These are phyloP conservation scores for Helotiales sp. DNA, from an alignment of 2,329 filamentous ascomycete genomes.

Conservation along the genomic window DNA sequence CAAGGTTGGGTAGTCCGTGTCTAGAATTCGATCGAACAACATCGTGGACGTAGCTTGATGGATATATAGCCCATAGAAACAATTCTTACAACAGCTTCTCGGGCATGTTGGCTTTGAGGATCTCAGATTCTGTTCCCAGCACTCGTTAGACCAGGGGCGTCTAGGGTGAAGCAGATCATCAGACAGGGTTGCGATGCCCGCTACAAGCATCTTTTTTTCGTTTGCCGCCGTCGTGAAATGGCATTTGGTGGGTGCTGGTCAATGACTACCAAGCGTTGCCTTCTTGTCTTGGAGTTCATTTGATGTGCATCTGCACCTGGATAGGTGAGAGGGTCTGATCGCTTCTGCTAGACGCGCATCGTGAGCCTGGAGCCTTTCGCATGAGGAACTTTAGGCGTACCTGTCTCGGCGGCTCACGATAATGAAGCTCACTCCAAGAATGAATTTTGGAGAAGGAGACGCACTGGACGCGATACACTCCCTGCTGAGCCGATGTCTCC, in stretches of 20 bases:
- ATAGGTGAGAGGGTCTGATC: constrained; percentile 11
- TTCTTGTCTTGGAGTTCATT: constrained; percentile 2
- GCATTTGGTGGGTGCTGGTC: not conserved
- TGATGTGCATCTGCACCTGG: not conserved
- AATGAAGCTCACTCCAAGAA: not conserved
- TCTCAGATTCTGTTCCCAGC: constrained; percentile 1
- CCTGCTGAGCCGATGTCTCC: constrained; percentile 2
- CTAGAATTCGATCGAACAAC: too few relatives aligned
- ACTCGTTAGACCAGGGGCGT: constrained; percentile 8
- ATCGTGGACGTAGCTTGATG: too few relatives aligned
- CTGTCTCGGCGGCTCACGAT: not conserved
- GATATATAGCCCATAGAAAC: too few relatives aligned
- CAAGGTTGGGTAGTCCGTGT: too few relatives aligned
- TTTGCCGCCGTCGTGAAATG: constrained; percentile 8
- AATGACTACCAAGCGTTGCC: not conserved
- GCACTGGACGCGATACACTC: constrained; percentile 11
- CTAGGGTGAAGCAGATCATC: constrained; percentile 15
- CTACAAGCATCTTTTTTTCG: constrained; percentile 2
- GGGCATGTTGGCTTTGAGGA: constrained; percentile 9
- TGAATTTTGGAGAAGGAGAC: constrained; percentile 14
- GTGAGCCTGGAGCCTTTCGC: not conserved
- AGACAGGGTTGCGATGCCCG: constrained; percentile 11
- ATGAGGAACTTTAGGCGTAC: constrained; percentile 4
- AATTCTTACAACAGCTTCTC: too few relatives aligned
- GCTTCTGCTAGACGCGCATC: constrained; percentile 14